Conservation (phyloP, 176 grass and related monocot species). For the Cenchrus americanus region DNA sequence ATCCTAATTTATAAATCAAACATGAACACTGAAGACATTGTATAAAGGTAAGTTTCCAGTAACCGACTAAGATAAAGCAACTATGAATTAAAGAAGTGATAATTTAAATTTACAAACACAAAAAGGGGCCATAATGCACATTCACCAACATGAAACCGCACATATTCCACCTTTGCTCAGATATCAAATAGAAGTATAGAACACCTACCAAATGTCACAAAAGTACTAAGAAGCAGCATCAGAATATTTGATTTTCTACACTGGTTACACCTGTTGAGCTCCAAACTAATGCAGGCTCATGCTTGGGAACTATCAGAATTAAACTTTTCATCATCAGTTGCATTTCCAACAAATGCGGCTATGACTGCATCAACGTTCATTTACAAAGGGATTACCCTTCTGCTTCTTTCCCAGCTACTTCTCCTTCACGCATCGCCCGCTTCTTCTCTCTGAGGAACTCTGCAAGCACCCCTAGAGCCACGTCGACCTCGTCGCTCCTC, state of each 20-base stretch:
- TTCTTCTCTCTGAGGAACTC: slow-evolving; percentile 26
- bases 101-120: not conserved
- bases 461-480: slow-evolving; percentile 6
- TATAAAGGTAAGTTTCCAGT: not conserved
- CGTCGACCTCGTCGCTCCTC: slow-evolving; percentile 3
- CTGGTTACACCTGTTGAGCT: not conserved
- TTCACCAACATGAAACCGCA: not conserved
- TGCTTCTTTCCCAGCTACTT: not conserved
- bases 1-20: not conserved
- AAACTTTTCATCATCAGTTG: not conserved
- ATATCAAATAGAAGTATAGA: not conserved
- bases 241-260: not conserved
- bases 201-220: not conserved
- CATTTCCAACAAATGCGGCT: no score
- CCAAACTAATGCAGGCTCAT: not conserved
- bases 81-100: not conserved
- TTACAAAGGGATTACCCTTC: not conserved
- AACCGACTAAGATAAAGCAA: not conserved
- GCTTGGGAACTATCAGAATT: not conserved
- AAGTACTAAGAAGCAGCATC: not conserved
- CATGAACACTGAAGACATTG: not conserved
- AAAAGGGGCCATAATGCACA: not conserved
- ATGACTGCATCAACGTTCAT: not conserved
- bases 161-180: not conserved
- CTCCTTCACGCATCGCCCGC: not conserved